Conservation (phyloP, 176 grass and related monocot genomes). For the Microstegium vimineum region DNA sequence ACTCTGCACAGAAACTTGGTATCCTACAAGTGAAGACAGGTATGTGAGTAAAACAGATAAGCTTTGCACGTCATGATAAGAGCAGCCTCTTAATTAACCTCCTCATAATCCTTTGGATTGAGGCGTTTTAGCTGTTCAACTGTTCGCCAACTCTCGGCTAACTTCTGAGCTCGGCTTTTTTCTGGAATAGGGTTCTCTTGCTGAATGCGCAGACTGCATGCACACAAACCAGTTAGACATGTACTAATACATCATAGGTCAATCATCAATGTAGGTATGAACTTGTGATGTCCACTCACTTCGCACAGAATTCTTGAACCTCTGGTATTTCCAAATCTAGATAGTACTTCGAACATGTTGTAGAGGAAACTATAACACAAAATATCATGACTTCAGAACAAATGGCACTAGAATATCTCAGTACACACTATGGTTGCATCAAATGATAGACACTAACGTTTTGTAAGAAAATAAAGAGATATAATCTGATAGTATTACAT, state of each 20-base stretch:
- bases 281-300: conserved; percentile 10
- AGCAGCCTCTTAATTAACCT: background rate
- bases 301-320: background rate
- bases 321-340: conserved; percentile 26
- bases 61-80: background rate
- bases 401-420: background rate
- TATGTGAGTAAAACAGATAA: background rate
- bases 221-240: background rate
- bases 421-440: background rate
- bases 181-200: background rate
- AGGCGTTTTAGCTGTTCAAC: conserved; percentile 10
- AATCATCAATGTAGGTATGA: background rate
- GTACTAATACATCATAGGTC: background rate
- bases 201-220: conserved; percentile 10
- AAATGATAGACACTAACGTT: background rate
- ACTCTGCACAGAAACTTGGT: background rate
- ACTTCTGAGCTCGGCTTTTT: conserved; percentile 8
- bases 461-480: background rate
- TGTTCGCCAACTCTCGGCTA: conserved; percentile 17
- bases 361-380: conserved; percentile 14
- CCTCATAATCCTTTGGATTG: background rate
- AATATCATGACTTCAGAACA: background rate
- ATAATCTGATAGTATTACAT: background rate
- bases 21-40: background rate
- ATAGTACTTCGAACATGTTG: conserved; percentile 17